phyloP scores from a whole-genome alignment of 2,329 filamentous ascomycete species.

The Neofusicoccum parvum region DNA sequence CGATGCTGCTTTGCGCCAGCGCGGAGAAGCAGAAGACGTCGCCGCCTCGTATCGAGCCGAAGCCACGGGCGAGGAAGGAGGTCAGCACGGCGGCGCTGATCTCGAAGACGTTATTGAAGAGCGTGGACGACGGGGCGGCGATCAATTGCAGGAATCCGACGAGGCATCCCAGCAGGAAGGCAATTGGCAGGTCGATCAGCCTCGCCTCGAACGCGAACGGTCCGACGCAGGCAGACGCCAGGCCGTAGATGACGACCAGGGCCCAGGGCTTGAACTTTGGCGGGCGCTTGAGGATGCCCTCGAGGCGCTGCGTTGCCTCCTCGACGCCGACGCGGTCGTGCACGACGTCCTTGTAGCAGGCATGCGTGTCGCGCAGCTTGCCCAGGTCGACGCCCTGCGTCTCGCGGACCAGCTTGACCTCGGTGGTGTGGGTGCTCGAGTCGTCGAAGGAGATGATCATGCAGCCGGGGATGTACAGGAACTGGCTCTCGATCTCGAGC shows the following conservation, averaged over 20 bases:
- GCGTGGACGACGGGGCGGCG: constrained; percentile 71
- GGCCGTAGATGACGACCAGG: constrained; percentile 68
- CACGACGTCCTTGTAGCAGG: constrained; percentile 81
- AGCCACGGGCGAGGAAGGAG: constrained; percentile 51
- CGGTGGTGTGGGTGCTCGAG: constrained; percentile 71
- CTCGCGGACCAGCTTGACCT: constrained; percentile 73
- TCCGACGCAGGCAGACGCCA: constrained; percentile 74
- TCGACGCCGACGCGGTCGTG: constrained; percentile 75
- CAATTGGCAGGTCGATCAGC: constrained; percentile 75
- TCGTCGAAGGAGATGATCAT: constrained; percentile 95
- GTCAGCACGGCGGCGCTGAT: constrained; percentile 53
- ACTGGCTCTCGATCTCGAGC: constrained; percentile 85
- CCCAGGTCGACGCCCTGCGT: constrained; percentile 72
- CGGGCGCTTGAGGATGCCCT: constrained; percentile 62
- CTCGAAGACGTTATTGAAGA: constrained; percentile 61
- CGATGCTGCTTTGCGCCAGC: constrained; percentile 53
- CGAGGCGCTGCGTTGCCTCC: constrained; percentile 65
- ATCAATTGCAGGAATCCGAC: constrained; percentile 75
- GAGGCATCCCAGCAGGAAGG: constrained; percentile 73
- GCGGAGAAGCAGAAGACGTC: constrained; percentile 54
- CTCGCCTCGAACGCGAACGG: constrained; percentile 79
- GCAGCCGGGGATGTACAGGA: constrained; percentile 85
- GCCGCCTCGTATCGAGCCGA: constrained; percentile 51
- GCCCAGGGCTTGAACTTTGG: constrained; percentile 54
- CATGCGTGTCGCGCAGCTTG: constrained; percentile 72